Conservation (phyloP, 2,329 filamentous ascomycete species). For the Phyllosticta citribraziliensis region DNA sequence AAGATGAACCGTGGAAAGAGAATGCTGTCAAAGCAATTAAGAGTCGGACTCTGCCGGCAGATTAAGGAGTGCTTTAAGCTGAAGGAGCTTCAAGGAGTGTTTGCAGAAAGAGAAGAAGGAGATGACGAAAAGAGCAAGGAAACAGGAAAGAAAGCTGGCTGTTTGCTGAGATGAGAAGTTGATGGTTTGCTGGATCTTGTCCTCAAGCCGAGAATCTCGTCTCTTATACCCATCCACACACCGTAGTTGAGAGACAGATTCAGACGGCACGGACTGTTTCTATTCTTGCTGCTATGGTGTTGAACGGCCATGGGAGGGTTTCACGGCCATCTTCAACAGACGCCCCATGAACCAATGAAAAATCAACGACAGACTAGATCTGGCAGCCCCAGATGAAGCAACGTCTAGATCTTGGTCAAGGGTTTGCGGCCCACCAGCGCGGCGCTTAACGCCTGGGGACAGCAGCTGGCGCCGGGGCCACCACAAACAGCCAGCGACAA, state of each 20-base stretch:
- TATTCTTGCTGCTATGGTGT: conserved; percentile 2
- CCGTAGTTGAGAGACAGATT: neutral
- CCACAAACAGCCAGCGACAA: neutral
- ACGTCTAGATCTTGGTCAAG: neutral
- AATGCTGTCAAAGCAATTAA: conserved; percentile 9
- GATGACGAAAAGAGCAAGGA: conserved; percentile 26
- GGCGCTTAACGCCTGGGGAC: neutral
- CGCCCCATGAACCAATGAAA: conserved; percentile 4
- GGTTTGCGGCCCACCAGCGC: neutral
- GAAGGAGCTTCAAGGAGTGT: conserved; percentile 13
- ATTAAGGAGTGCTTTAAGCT: conserved; percentile 18
- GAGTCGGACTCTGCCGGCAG: conserved; percentile 25
- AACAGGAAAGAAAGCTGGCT: conserved; percentile 19
- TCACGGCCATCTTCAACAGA: conserved; percentile 4
- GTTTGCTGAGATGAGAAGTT: conserved; percentile 18
- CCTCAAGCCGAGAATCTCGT: neutral
- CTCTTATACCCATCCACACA: neutral
- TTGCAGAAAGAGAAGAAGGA: conserved; percentile 16
- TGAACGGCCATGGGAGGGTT: neutral
- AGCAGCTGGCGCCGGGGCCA: conserved; percentile 4
- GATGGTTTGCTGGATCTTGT: neutral
- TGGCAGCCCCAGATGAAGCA: neutral
- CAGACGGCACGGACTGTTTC: conserved; percentile 3
- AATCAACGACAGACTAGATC: neutral
- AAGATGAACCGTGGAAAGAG: neutral